phyloP scores from a whole-genome alignment of 495 filamentous ascomycete genomes.

The Cercophora sp. region DNA sequence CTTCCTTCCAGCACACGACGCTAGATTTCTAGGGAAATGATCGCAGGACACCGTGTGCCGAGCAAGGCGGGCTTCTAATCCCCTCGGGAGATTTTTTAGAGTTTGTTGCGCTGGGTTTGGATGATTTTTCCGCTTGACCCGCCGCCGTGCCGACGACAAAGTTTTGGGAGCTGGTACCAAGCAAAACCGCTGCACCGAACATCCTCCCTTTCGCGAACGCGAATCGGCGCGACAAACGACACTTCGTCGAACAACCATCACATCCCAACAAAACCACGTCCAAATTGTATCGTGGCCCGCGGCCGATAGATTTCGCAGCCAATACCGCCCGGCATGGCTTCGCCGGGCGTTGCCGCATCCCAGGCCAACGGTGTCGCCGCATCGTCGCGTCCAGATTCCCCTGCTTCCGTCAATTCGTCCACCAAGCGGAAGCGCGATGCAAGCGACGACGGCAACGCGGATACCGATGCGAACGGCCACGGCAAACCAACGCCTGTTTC shows the following conservation, averaged over 20 bases:
- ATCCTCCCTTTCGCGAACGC: conserved; percentile 31
- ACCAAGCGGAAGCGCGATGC: conserved; percentile 56
- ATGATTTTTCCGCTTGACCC: conserved; percentile 15
- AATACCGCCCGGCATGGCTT: conserved; percentile 35
- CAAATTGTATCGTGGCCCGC: not conserved
- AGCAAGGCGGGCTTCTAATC: conserved; percentile 9
- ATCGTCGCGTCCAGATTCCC: conserved; percentile 36
- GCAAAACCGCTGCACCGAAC: too few relatives aligned
- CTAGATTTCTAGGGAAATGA: conserved; percentile 13
- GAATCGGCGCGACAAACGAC: conserved; percentile 40
- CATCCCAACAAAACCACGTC: conserved; percentile 5
- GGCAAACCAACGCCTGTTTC: conserved; percentile 20
- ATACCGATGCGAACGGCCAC: conserved; percentile 21
- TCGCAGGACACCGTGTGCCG: conserved; percentile 15
- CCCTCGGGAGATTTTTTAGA: conserved; percentile 2
- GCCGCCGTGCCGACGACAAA: conserved; percentile 21
- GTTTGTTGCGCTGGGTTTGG: conserved; percentile 20
- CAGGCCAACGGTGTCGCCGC: conserved; percentile 39
- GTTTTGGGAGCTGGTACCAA: conserved; percentile 28
- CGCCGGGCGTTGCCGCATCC: conserved; percentile 36
- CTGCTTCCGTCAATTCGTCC: conserved; percentile 37
- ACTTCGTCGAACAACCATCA: conserved; percentile 23
- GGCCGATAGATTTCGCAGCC: conserved; percentile 12
- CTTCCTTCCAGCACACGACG: conserved; percentile 16
- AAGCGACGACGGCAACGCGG: conserved; percentile 34